phyloP scores from a whole-genome alignment of 371 early-diverging fungal genomes.

The Mortierella sp. region DNA sequence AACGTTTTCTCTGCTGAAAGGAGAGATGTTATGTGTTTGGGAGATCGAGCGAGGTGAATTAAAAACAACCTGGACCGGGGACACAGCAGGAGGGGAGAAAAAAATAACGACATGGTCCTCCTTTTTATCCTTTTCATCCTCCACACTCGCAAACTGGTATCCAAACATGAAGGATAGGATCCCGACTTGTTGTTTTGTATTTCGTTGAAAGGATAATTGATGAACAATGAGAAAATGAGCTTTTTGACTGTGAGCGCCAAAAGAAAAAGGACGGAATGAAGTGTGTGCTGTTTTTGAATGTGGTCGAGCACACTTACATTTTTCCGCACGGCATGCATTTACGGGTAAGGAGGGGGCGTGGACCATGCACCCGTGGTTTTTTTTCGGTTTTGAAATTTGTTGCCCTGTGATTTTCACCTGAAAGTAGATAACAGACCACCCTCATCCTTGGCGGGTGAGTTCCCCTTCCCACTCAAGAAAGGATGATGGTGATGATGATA shows the following conservation, averaged over 20 bases:
- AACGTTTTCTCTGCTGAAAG: background rate
- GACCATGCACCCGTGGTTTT: conserved; percentile 8
- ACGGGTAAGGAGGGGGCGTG: background rate
- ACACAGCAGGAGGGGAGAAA: too few relatives aligned
- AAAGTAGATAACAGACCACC: conserved; percentile 13
- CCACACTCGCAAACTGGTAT: background rate
- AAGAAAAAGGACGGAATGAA: background rate
- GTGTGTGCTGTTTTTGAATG: background rate
- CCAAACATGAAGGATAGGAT: background rate
- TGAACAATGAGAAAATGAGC: background rate
- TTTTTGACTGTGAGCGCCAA: background rate
- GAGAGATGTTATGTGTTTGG: background rate
- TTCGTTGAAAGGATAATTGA: background rate
- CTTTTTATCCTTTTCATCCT: conserved; percentile 7
- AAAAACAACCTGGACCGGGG: background rate
- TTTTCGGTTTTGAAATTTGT: conserved; percentile 1
- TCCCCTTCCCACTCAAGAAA: background rate
- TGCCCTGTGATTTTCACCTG: conserved; percentile 47
- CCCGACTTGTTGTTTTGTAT: background rate
- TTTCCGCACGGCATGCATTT: background rate
- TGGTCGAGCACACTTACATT: background rate
- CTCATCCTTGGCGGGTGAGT: background rate
- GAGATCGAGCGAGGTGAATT: background rate
- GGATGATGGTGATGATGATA: background rate
- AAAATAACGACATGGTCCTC: background rate